Evolutionary conservation across 768 basidiomycete species (phyloP).

Genomic region (Asterophora lycoperdoides): DNA sequence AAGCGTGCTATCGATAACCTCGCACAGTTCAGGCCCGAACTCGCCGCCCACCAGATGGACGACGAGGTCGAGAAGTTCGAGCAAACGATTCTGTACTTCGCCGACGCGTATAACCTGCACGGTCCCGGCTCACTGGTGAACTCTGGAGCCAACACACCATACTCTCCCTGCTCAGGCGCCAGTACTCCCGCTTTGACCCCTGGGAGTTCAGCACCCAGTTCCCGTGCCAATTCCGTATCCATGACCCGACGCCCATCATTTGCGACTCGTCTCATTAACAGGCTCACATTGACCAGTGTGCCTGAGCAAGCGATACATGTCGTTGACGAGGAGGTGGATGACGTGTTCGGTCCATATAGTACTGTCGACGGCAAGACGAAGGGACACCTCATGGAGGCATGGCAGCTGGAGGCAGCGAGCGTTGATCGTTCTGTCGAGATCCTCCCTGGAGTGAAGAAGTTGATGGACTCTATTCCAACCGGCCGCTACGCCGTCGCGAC

Average conservation of each 20-base stretch:
- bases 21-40: constrained; percentile 52
- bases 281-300: constrained; percentile 34
- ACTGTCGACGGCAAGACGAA: constrained; percentile 20
- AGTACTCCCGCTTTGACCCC: constrained; percentile 41
- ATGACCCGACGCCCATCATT: constrained; percentile 45
- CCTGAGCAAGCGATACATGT: constrained; percentile 22
- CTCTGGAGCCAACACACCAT: constrained; percentile 18
- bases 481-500: constrained; percentile 73
- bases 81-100: constrained; percentile 59
- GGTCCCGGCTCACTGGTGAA: constrained; percentile 32
- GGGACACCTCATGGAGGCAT: constrained; percentile 38
- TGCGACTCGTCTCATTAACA: constrained; percentile 34
- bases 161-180: constrained; percentile 26
- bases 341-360: constrained; percentile 31
- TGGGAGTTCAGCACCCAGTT: constrained; percentile 35
- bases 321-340: constrained; percentile 21
- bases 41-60: constrained; percentile 53
- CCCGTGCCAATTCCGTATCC: constrained; percentile 39
- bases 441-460: constrained; percentile 61
- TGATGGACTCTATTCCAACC: constrained; percentile 62
- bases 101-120: constrained; percentile 50
- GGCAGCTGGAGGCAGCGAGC: constrained; percentile 51
- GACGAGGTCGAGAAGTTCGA: constrained; percentile 58
- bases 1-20: constrained; percentile 77
- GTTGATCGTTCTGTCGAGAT: constrained; percentile 66